Conservation (phyloP, 1,284 basidiomycete species). For the Hemileia vastatrix region DNA sequence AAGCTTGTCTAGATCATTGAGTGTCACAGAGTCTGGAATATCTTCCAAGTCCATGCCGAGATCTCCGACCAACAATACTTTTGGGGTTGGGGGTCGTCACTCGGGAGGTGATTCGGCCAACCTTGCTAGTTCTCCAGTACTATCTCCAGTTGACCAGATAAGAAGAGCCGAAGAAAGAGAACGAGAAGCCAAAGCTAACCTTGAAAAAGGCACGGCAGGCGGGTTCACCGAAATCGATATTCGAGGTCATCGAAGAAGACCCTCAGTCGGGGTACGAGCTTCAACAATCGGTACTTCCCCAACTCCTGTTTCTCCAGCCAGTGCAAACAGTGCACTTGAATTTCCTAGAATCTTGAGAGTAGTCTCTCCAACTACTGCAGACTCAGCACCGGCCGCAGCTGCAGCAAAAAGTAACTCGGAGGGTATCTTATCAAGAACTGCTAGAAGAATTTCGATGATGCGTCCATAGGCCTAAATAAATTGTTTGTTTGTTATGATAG, state of each 20-base stretch:
- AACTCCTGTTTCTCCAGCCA: background rate
- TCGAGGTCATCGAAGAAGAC: slow-evolving; percentile 14
- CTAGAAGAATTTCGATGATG: slow-evolving; percentile 16
- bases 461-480: background rate
- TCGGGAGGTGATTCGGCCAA: slow-evolving; percentile 43
- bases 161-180: slow-evolving; percentile 68
- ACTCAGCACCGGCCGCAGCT: background rate
- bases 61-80: slow-evolving; percentile 42
- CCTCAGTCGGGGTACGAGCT: background rate
- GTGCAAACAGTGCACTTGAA: background rate
- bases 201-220: slow-evolving; percentile 59
- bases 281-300: background rate
- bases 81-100: slow-evolving; percentile 45
- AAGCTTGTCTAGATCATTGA: slow-evolving; percentile 47
- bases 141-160: slow-evolving; percentile 65
- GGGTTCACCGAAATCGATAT: slow-evolving; percentile 63
- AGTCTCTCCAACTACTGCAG: no score
- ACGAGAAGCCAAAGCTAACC: slow-evolving; percentile 59
- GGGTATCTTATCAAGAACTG: slow-evolving; percentile 9
- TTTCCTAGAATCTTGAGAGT: no score
- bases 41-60: slow-evolving; percentile 31
- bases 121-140: slow-evolving; percentile 52
- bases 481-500: no score
- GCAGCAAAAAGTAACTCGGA: background rate
- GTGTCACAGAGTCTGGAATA: slow-evolving; percentile 37